Evolutionary conservation across 257 asterid genomes (phyloP).

Genomic region (Ilex aquifolium): DNA sequence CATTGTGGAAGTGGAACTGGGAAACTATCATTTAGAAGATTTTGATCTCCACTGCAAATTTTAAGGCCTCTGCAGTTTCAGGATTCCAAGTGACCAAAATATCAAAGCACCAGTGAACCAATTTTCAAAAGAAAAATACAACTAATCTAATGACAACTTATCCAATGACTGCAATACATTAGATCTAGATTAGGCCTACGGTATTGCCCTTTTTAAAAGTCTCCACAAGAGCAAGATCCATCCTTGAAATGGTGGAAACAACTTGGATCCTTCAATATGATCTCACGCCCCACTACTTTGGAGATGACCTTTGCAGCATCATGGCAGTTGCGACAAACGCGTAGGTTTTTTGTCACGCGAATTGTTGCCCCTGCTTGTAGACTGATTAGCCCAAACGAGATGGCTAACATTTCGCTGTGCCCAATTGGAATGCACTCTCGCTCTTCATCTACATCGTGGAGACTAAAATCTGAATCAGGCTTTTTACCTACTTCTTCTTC

Average conservation of each 20-base stretch:
- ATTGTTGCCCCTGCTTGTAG: slow-evolving; percentile 8
- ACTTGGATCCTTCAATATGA: slow-evolving; percentile 14
- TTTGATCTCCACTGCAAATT: too few species aligned
- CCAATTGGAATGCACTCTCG: slow-evolving; percentile 18
- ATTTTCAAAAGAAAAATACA: slow-evolving; percentile 1
- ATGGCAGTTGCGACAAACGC: slow-evolving; percentile 21
- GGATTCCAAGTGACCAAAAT: too few species aligned
- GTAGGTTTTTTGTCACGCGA: slow-evolving; percentile 19
- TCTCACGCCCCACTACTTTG: slow-evolving; percentile 14
- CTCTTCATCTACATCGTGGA: slow-evolving; percentile 23
- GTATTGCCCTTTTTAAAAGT: slow-evolving; percentile 2
- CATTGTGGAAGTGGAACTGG: too few species aligned
- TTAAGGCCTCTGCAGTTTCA: too few species aligned
- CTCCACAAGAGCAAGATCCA: slow-evolving; percentile 28
- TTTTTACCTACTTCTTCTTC: slow-evolving; percentile 9
- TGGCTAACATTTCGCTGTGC: slow-evolving; percentile 24
- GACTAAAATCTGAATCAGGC: slow-evolving; percentile 10
- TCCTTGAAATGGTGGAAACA: slow-evolving; percentile 27
- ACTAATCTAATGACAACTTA: too few species aligned
- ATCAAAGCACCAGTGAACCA: too few species aligned
- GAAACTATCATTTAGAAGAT: too few species aligned
- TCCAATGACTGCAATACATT: too few species aligned
- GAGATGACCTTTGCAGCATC: slow-evolving; percentile 13
- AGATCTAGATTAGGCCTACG: too few species aligned
- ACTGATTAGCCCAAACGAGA: slow-evolving; percentile 26